phyloP scores from a whole-genome alignment of 352 stramenopile species.

The Phytophthora pini region DNA sequence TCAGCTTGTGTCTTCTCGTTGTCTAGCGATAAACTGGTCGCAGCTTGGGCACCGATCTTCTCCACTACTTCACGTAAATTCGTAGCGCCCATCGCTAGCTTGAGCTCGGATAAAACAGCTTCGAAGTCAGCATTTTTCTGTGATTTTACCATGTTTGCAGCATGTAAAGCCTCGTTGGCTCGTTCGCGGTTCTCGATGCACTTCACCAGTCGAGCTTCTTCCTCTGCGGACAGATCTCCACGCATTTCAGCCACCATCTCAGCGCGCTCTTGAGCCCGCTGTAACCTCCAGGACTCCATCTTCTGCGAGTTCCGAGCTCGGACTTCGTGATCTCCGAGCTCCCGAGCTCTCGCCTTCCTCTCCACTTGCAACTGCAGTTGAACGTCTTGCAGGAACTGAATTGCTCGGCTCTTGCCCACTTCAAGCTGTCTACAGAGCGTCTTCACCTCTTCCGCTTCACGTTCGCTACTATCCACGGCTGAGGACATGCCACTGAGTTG shows the following conservation, averaged over 20 bases:
- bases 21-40: constrained; percentile 68
- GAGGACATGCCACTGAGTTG: constrained; percentile 74
- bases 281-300: constrained; percentile 80
- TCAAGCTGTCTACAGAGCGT: constrained; percentile 80
- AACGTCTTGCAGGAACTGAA: constrained; percentile 85
- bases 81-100: constrained; percentile 65
- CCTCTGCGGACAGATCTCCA: constrained; percentile 72
- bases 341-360: constrained; percentile 60
- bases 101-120: constrained; percentile 65
- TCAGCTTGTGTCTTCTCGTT: constrained; percentile 79
- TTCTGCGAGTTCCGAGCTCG: constrained; percentile 82
- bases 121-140: constrained; percentile 80
- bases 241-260: constrained; percentile 82
- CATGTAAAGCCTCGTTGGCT: constrained; percentile 66
- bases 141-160: constrained; percentile 69
- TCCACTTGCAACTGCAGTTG: constrained; percentile 79
- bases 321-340: constrained; percentile 81
- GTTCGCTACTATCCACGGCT: constrained; percentile 67
- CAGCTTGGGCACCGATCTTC: constrained; percentile 70
- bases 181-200: constrained; percentile 73
- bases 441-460: constrained; percentile 77
- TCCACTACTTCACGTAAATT: constrained; percentile 68
- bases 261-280: constrained; percentile 72
- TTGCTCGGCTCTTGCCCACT: constrained; percentile 68
- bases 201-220: constrained; percentile 61